Percentiles rank a stretch among this genome's conserved stretches.
phyloP scores from a whole-genome alignment of 192 early-diverging fungal species.

The Rhizophagus prolifer region DNA sequence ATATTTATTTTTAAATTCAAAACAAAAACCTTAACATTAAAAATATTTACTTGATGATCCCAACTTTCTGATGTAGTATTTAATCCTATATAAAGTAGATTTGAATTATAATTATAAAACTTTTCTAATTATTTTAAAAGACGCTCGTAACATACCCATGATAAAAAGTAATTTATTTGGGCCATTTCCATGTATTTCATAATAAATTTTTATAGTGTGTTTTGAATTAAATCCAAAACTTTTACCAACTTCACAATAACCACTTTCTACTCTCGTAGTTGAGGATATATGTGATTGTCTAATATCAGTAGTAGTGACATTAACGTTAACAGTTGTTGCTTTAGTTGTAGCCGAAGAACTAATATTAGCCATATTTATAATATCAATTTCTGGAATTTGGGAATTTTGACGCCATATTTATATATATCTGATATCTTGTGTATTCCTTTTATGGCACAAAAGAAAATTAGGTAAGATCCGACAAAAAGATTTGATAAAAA shows the following conservation, averaged over 20 bases:
- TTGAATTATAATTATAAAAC: too few relatives aligned
- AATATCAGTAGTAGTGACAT: too few relatives aligned
- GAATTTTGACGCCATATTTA: too few relatives aligned
- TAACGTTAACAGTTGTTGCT: background rate
- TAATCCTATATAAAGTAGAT: constrained; percentile 26
- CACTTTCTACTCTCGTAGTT: constrained; percentile 33
- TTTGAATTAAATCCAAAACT: constrained; percentile 29
- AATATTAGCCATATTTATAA: too few relatives aligned
- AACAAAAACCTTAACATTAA: background rate
- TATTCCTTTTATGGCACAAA: too few relatives aligned
- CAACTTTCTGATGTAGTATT: constrained; percentile 33
- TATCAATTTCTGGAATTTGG: too few relatives aligned
- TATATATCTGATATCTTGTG: too few relatives aligned
- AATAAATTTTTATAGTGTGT: constrained; percentile 65
- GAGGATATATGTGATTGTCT: background rate
- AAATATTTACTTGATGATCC: constrained; percentile 18
- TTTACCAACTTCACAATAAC: constrained; percentile 42
- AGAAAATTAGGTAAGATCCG: too few relatives aligned
- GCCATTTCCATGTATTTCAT: constrained; percentile 75
- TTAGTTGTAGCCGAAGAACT: too few relatives aligned
- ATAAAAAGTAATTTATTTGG: constrained; percentile 69
- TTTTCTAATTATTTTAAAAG: too few relatives aligned
- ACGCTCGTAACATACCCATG: constrained; percentile 64
- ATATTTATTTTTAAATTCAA: background rate
- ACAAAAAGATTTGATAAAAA: too few relatives aligned